These are phyloP conservation scores for Diutina ranongensis DNA, from an alignment of 1,139 yeast genomes.

Conservation along the genomic window DNA sequence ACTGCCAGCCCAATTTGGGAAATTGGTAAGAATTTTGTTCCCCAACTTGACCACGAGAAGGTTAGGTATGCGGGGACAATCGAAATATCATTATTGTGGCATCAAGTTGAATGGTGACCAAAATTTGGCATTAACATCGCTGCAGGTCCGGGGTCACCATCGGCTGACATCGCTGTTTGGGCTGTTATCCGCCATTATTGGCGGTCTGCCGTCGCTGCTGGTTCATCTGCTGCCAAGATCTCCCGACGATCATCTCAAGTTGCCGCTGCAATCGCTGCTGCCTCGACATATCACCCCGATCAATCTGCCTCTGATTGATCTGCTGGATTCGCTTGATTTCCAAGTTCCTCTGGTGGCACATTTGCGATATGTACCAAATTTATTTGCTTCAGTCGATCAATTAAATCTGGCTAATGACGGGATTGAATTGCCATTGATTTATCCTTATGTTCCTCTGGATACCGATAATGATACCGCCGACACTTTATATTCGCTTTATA, in stretches of 20 bases:
- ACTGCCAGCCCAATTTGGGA: conserved; percentile 83
- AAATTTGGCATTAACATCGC: not conserved
- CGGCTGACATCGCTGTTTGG: not conserved
- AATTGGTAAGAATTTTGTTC: conserved; percentile 60
- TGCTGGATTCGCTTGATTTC: conserved; percentile 7
- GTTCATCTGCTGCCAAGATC: not conserved
- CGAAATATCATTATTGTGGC: conserved; percentile 89
- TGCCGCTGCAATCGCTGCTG: conserved; percentile 8
- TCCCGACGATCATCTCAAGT: not conserved
- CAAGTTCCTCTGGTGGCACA: conserved; percentile 9
- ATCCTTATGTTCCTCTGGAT: conserved; percentile 31
- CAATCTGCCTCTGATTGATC: conserved; percentile 8
- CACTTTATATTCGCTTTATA: conserved; percentile 49
- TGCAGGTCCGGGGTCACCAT: not conserved
- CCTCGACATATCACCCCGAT: not conserved
- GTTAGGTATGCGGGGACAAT: conserved; percentile 80
- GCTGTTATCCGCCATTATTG: not conserved
- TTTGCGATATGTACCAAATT: conserved; percentile 26
- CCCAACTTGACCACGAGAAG: conserved; percentile 75
- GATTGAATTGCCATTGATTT: conserved; percentile 38
- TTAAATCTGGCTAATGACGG: conserved; percentile 13
- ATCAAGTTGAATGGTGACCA: conserved; percentile 47
- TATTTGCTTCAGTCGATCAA: conserved; percentile 21
- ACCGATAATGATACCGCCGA: conserved; percentile 50
- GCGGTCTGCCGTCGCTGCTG: not conserved